Evolutionary conservation across 1,139 yeast species (phyloP).

Genomic region (Tardiomyces depauwii): DNA sequence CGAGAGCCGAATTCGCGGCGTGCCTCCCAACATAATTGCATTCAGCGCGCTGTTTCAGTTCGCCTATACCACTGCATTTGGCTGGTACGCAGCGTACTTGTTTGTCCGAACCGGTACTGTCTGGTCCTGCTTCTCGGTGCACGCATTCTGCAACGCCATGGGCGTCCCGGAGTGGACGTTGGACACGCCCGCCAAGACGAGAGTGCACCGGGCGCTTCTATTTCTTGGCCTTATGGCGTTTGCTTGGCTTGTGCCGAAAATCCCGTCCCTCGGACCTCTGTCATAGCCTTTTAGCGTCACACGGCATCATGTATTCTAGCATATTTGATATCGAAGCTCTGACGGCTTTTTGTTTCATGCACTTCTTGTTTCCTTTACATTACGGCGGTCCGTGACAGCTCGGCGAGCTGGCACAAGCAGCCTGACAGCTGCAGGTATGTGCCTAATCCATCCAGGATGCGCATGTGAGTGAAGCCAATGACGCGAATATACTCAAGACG

Average conservation of each 20-base stretch:
- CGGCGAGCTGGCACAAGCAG: conserved; percentile 51
- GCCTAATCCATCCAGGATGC: conserved; percentile 87
- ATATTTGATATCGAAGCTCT: no score
- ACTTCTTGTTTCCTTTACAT: not conserved
- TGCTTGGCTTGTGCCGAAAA: not conserved
- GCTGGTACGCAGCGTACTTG: conserved; percentile 56
- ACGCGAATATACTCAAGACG: conserved; percentile 71
- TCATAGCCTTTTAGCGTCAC: no score
- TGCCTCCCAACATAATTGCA: conserved; percentile 24
- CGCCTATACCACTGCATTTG: conserved; percentile 68
- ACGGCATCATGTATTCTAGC: no score
- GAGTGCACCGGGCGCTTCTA: conserved; percentile 34
- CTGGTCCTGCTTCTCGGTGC: conserved; percentile 56
- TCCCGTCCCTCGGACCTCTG: not conserved
- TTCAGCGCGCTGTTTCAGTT: conserved; percentile 46
- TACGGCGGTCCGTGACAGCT: not conserved
- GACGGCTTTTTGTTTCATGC: not conserved
- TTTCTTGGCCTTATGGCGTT: conserved; percentile 36
- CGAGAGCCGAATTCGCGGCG: conserved; percentile 33
- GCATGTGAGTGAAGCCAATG: conserved; percentile 85
- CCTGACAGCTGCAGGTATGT: conserved; percentile 82
- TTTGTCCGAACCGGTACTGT: conserved; percentile 43
- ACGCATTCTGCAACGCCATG: conserved; percentile 62
- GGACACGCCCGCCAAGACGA: conserved; percentile 5
- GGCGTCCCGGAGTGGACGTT: conserved; percentile 53